These are phyloP conservation scores for Pyrrhoderma lamaoense DNA, from an alignment of 1,284 basidiomycete species.

Conservation along the genomic window DNA sequence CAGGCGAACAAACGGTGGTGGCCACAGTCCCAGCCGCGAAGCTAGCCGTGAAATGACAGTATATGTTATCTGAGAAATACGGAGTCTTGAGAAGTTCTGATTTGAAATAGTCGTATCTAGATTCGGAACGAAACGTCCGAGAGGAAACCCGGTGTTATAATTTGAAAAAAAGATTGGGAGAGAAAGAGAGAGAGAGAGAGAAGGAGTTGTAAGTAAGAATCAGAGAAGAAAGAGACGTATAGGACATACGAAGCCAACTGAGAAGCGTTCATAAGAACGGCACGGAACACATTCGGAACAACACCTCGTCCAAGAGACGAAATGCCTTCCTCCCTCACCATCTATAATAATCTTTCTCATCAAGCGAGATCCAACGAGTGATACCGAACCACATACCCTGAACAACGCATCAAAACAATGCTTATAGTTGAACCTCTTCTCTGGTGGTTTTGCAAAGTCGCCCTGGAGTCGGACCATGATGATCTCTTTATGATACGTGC, in stretches of 20 bases:
- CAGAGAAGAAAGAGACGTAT: not conserved
- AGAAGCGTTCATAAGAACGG: slow-evolving; percentile 85
- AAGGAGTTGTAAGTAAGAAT: no score
- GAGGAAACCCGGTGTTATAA: no score
- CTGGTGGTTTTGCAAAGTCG: slow-evolving; percentile 79
- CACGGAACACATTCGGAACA: slow-evolving; percentile 80
- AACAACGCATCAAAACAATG: slow-evolving; percentile 80
- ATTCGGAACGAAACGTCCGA: not conserved
- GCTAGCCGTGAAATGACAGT: slow-evolving; percentile 77
- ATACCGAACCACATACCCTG: slow-evolving; percentile 43
- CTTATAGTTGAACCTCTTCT: slow-evolving; percentile 82
- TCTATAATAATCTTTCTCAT: slow-evolving; percentile 35
- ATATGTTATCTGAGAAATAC: slow-evolving; percentile 75
- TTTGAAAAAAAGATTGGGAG: no score
- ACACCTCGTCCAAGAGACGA: slow-evolving; percentile 74
- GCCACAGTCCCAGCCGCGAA: slow-evolving; percentile 87
- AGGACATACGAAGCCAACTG: slow-evolving; percentile 75
- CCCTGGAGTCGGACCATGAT: slow-evolving; percentile 84
- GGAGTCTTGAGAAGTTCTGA: slow-evolving; percentile 60
- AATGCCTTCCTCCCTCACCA: slow-evolving; percentile 78
- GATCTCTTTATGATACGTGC: slow-evolving; percentile 45
- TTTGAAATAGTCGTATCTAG: slow-evolving; percentile 90
- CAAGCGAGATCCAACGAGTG: slow-evolving; percentile 1
- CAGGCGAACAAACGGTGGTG: slow-evolving; percentile 90
- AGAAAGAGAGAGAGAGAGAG: no score